Evolutionary conservation across 345 rosid species (phyloP).

Genomic region (Raphanus raphanistrum): DNA sequence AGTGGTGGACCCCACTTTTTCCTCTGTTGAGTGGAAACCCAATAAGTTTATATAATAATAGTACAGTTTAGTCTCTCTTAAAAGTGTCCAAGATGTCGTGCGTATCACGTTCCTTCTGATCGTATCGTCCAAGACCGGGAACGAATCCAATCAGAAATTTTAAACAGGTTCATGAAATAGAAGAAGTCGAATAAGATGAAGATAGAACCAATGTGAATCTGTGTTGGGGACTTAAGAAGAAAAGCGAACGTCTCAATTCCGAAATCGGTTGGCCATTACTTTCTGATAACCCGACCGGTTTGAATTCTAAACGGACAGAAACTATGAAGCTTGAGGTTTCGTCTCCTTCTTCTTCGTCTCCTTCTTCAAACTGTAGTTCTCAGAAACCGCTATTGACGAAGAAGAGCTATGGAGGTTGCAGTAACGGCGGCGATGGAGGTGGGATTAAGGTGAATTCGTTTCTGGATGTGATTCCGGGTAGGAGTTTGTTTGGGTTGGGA

Average conservation of each 20-base stretch:
- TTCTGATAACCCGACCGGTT: slow-evolving; percentile 47
- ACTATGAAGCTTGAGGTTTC: neutral
- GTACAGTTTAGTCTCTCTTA: no score
- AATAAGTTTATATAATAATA: no score
- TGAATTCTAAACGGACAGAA: slow-evolving; percentile 33
- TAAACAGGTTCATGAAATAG: neutral
- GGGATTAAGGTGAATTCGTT: slow-evolving; percentile 53
- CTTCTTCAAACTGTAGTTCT: slow-evolving; percentile 25
- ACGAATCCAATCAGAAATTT: neutral
- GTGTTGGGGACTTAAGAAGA: slow-evolving; percentile 61
- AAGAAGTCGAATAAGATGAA: slow-evolving; percentile 20
- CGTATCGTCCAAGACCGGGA: neutral
- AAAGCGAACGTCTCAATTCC: slow-evolving; percentile 49
- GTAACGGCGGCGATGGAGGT: slow-evolving; percentile 33
- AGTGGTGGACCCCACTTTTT: no score
- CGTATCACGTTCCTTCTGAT: neutral
- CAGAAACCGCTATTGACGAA: slow-evolving; percentile 59
- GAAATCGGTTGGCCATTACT: slow-evolving; percentile 53
- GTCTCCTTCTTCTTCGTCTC: slow-evolving; percentile 15
- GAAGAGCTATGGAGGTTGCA: slow-evolving; percentile 35
- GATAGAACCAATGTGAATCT: slow-evolving; percentile 46
- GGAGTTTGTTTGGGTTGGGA: slow-evolving; percentile 57
- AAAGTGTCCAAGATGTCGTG: no score
- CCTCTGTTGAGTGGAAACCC: no score
- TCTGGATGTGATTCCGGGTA: slow-evolving; percentile 60